phyloP scores from a whole-genome alignment of 2,329 filamentous ascomycete species.

The Westerdykella aurantiaca region DNA sequence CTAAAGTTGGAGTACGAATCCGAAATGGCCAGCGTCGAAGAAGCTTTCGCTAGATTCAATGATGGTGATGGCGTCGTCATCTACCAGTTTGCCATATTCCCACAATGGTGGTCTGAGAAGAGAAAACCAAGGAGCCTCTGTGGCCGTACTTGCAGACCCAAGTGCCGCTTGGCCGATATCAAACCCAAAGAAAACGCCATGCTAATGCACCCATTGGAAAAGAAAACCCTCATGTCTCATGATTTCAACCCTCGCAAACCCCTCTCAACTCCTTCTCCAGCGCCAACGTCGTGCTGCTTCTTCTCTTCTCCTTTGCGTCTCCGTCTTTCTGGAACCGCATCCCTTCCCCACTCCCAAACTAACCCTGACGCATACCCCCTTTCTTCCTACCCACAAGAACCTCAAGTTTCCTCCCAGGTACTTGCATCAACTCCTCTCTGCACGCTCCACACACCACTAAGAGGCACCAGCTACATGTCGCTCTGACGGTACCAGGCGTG shows the following conservation, averaged over 20 bases:
- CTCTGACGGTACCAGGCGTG: not conserved
- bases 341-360: not conserved
- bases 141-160: too few species aligned
- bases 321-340: too few species aligned
- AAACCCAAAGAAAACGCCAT: too few species aligned
- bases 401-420: not conserved
- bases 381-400: not conserved
- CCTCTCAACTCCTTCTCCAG: not conserved
- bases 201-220: not conserved
- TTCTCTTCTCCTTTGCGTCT: not conserved
- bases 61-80: too few species aligned
- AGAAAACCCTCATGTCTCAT: not conserved
- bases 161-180: too few species aligned
- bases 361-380: not conserved
- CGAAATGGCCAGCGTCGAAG: too few species aligned
- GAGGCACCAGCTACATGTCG: not conserved
- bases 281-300: not conserved
- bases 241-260: not conserved
- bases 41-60: too few species aligned
- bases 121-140: too few species aligned
- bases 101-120: too few species aligned
- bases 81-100: too few species aligned
- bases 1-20: too few species aligned
- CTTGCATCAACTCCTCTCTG: not conserved
- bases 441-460: not conserved